Conservation (phyloP, 495 filamentous ascomycete genomes). For the Xylaria sp. region DNA sequence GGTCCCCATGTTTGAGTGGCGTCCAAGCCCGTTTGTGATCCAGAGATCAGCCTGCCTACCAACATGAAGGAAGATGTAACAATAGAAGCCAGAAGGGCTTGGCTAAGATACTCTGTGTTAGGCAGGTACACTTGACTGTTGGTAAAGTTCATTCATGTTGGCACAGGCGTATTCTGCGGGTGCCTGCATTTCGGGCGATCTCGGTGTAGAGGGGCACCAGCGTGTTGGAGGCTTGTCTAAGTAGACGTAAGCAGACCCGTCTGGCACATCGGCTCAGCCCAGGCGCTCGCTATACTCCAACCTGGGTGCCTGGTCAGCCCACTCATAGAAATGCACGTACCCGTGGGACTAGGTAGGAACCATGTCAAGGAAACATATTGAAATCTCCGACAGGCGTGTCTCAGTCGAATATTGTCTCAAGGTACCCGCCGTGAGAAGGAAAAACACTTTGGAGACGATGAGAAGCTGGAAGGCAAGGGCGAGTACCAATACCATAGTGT, state of each 20-base stretch:
- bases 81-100: background rate
- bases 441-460: background rate
- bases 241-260: background rate
- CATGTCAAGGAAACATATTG: constrained; percentile 12
- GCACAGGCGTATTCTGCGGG: background rate
- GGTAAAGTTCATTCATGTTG: background rate
- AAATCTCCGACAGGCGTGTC: constrained; percentile 23
- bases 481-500: background rate
- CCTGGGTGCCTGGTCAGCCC: background rate
- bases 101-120: background rate
- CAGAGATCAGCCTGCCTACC: background rate
- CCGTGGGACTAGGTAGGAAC: constrained; percentile 2
- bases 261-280: constrained; percentile 10
- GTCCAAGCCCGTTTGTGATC: background rate
- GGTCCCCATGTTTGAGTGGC: background rate
- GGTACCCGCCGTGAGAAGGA: background rate
- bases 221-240: background rate
- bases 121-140: background rate
- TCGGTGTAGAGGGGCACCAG: background rate
- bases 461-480: background rate
- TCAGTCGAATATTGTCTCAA: constrained; percentile 3
- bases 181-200: background rate
- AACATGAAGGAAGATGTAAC: background rate
- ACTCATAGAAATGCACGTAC: constrained; percentile 20
- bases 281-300: background rate